phyloP scores from a whole-genome alignment of 768 basidiomycete genomes.

The Mycena venus region DNA sequence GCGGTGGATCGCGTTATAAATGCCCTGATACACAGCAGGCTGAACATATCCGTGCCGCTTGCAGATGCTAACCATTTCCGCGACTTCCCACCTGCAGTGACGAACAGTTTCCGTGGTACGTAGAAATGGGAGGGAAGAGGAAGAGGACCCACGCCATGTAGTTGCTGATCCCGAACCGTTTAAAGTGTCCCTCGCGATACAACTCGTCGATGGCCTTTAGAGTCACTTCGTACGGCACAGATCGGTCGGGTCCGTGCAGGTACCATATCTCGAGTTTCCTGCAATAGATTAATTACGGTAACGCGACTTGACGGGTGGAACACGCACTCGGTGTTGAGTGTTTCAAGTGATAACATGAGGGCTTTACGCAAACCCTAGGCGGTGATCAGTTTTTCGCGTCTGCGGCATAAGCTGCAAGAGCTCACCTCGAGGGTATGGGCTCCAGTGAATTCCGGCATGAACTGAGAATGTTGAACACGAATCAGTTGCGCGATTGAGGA shows the following conservation, averaged over 20 bases:
- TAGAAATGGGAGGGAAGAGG: constrained; percentile 38
- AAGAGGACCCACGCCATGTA: constrained; percentile 57
- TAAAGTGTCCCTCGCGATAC: constrained; percentile 69
- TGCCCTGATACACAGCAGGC: constrained; percentile 69
- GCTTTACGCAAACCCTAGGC: constrained; percentile 58
- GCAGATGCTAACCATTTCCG: constrained; percentile 71
- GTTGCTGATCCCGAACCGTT: constrained; percentile 73
- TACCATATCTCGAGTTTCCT: constrained; percentile 61
- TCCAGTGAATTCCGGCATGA: background rate
- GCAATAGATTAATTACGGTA: background rate
- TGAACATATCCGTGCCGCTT: constrained; percentile 64
- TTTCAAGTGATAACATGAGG: constrained; percentile 60
- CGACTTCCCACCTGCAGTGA: constrained; percentile 68
- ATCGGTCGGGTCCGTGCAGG: constrained; percentile 72
- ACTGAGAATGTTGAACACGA: background rate
- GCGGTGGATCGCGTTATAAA: constrained; percentile 57
- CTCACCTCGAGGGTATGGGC: constrained; percentile 5
- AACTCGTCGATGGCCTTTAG: constrained; percentile 66
- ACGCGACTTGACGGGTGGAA: background rate
- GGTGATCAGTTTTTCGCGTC: constrained; percentile 17
- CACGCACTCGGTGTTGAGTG: constrained; percentile 59
- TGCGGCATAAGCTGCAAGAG: too few relatives aligned
- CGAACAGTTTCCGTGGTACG: constrained; percentile 36
- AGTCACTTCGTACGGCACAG: constrained; percentile 69
- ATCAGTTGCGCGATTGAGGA: too few relatives aligned